Conservation (phyloP, 352 stramenopile species). For the Peronospora tabacina region DNA sequence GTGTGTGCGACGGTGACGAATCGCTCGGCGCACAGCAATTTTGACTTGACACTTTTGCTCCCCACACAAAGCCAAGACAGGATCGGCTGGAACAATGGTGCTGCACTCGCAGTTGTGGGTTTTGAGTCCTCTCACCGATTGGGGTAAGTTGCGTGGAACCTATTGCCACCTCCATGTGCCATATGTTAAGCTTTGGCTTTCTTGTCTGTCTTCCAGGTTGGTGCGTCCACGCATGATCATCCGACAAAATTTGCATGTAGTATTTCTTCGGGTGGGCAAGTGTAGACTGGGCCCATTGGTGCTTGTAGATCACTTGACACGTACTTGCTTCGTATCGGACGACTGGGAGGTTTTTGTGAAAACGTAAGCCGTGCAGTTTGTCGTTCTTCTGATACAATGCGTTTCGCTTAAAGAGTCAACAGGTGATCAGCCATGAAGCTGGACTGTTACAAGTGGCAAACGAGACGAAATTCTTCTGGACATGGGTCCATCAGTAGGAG, state of each 20-base stretch:
- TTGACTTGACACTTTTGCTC: slow-evolving; percentile 61
- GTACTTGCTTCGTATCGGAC: slow-evolving; percentile 53
- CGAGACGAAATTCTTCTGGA: neutral
- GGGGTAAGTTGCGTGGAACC: slow-evolving; percentile 35
- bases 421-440: too few species aligned
- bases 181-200: neutral
- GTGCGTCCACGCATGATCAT: slow-evolving; percentile 44
- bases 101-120: slow-evolving; percentile 27
- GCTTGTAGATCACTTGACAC: slow-evolving; percentile 51
- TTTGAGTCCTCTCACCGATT: slow-evolving; percentile 66
- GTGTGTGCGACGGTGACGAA: slow-evolving; percentile 52
- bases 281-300: slow-evolving; percentile 40
- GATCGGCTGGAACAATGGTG: neutral
- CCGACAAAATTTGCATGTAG: slow-evolving; percentile 52
- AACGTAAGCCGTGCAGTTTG: slow-evolving; percentile 5
- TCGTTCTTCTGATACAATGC: too few species aligned
- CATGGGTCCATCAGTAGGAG: too few species aligned
- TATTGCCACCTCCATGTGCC: slow-evolving; percentile 7
- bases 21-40: slow-evolving; percentile 35
- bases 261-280: slow-evolving; percentile 39
- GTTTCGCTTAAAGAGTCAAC: too few species aligned
- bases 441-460: neutral
- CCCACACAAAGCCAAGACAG: slow-evolving; percentile 11
- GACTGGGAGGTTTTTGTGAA: slow-evolving; percentile 30
- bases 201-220: slow-evolving; percentile 22